Evolutionary conservation across 306 rosid genomes (phyloP), one percentile per base, ranked within the genome.

Genomic region (Castanospermum australe): DNA sequence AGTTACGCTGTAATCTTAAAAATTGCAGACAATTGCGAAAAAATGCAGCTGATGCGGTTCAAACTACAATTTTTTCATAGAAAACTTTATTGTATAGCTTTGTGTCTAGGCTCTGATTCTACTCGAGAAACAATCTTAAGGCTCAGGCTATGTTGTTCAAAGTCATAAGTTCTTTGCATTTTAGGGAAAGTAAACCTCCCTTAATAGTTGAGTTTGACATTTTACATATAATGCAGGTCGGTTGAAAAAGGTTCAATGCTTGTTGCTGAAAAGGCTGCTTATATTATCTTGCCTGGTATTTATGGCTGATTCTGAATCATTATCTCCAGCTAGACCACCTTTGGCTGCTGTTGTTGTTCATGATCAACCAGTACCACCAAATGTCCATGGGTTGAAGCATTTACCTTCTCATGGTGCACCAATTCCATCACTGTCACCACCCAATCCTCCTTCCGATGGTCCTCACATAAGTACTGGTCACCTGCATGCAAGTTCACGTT

Each of bases 401-500:
- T 75, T 87, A 45, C 62, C 75, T 45, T 83, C 83, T n/a, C 90
- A 1, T 20, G 81, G 81, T 79, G 82, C 67, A 3, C 83, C 87
- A 2, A 41, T 52, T 71, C 75, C 79, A 67, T 77, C 70, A 54
- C 59, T 66, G 56, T 78, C 92, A 20, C 90, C 88, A 1, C 18
- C 86, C n/a, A 68, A 69, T 51, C 68, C 93, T 82, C 97, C 97
- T 79, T 62, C 67, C 1, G 70, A 79, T 67, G 86, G 89, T 55
- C 89, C 84, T 42, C 81, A 79, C 56, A 33, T 85, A 69, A 81
- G 86, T 76, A 71, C 89, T 65, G 82, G 71, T 65, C 88, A 79
- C 13, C 80, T 87, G 59, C 91, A 90, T 28, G 45, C 84, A 76
- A 86, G 94, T 75, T 87, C 93, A 61, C 90, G 25, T 75, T 78